A percentile compares a stretch with the other conserved stretches of the same genome.
Conservation (phyloP, 2,329 filamentous ascomycete genomes). For the Phialophora expanda region DNA sequence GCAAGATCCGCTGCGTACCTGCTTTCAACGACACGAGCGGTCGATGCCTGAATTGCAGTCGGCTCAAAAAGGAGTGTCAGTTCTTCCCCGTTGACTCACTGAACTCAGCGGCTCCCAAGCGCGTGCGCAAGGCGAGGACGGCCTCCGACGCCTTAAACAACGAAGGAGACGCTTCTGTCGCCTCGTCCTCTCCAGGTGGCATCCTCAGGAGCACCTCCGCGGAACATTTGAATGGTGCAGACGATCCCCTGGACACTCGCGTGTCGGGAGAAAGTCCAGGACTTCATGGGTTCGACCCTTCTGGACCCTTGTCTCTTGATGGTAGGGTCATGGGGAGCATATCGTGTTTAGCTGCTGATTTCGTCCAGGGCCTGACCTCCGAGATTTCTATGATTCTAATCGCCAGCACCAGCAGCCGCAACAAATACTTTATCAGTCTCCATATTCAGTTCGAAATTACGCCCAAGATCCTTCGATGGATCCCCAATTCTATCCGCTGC, state of each 20-base stretch:
- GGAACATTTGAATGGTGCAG: constrained; percentile 25
- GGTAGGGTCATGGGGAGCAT: constrained; percentile 15
- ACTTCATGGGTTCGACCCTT: constrained; percentile 18
- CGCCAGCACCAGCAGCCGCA: constrained; percentile 19
- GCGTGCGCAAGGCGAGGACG: constrained; percentile 52
- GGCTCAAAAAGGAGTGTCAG: constrained; percentile 90
- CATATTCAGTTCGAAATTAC: constrained; percentile 25
- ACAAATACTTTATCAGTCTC: constrained; percentile 17
- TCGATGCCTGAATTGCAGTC: constrained; percentile 89
- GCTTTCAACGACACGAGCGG: constrained; percentile 73
- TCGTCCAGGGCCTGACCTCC: constrained; percentile 25
- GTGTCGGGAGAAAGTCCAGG: constrained; percentile 29
- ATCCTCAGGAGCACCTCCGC: constrained; percentile 32
- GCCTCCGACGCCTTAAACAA: constrained; percentile 49
- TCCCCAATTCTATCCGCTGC: constrained; percentile 25
- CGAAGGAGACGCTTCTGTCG: constrained; percentile 53
- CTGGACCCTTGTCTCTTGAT: constrained; percentile 24
- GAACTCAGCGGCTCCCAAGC: constrained; percentile 57
- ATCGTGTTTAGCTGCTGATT: constrained; percentile 17
- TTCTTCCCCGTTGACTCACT: constrained; percentile 88
- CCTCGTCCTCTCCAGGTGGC: constrained; percentile 53
- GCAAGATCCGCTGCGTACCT: constrained; percentile 90
- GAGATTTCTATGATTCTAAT: constrained; percentile 21
- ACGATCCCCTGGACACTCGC: constrained; percentile 18
- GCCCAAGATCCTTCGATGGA: constrained; percentile 20